phyloP scores from a whole-genome alignment of 148 eudicot genomes.

The Persicaria maculosa region DNA sequence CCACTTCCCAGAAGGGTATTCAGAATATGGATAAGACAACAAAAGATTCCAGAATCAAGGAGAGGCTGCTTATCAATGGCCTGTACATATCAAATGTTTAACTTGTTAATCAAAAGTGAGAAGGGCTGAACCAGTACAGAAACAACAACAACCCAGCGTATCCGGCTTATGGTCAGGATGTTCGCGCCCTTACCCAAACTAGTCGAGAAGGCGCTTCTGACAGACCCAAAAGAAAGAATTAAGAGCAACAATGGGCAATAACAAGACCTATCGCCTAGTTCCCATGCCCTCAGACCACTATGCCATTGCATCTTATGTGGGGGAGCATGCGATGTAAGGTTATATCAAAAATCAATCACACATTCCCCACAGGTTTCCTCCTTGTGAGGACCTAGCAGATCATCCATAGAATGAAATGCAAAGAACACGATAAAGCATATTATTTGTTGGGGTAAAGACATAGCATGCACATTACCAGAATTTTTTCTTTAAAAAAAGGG shows the following conservation, averaged over 20 bases:
- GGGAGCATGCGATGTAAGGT: background rate
- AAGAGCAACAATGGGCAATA: too few relatives aligned
- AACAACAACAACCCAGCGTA: background rate
- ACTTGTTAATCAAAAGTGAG: conserved; percentile 5
- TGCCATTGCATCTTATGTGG: background rate
- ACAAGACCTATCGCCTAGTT: too few relatives aligned
- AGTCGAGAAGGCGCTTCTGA: too few relatives aligned
- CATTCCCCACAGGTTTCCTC: background rate
- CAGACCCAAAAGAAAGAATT: too few relatives aligned
- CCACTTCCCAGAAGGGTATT: conserved; percentile 71
- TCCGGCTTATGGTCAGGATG: too few relatives aligned
- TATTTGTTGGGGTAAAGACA: background rate
- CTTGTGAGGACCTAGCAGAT: background rate
- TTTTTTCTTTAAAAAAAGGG: too few relatives aligned
- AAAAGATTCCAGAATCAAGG: conserved; percentile 92
- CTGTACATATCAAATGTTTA: conserved; percentile 30
- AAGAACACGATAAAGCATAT: background rate
- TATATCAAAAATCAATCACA: background rate
- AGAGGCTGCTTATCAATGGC: conserved; percentile 94
- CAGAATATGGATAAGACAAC: conserved; percentile 84
- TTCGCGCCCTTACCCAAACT: too few relatives aligned
- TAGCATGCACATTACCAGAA: background rate
- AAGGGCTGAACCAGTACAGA: background rate
- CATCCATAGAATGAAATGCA: background rate
- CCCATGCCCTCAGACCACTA: too few relatives aligned